Evolutionary conservation across 2,329 filamentous ascomycete species (phyloP).

Genomic region (Fusarium sublunatum): DNA sequence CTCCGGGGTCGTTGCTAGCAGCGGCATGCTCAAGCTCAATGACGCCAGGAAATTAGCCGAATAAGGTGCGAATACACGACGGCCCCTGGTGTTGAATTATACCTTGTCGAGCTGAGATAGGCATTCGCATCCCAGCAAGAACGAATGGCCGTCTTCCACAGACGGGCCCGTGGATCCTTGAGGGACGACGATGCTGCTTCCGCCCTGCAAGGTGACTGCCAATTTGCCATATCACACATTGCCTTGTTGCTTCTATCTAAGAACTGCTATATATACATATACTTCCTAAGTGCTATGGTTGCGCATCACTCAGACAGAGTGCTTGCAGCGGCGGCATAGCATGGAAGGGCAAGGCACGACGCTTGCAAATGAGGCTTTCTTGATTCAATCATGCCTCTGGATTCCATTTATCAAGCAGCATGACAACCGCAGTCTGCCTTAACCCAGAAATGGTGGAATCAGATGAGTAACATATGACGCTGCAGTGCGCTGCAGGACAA

Average conservation of each 20-base stretch:
- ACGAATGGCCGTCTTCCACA: neutral
- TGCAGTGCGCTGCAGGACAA: slow-evolving; percentile 13
- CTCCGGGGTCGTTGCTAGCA: slow-evolving; percentile 11
- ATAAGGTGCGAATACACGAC: neutral
- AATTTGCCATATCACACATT: neutral
- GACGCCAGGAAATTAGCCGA: slow-evolving; percentile 1
- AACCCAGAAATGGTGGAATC: slow-evolving; percentile 10
- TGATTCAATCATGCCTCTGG: neutral
- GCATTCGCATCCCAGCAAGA: neutral
- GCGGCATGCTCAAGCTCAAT: slow-evolving; percentile 16
- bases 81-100: neutral
- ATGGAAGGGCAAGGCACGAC: neutral
- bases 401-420: slow-evolving; percentile 11
- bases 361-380: slow-evolving; percentile 4
- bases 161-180: neutral
- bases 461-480: slow-evolving; percentile 24
- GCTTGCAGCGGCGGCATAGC: neutral
- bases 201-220: slow-evolving; percentile 15
- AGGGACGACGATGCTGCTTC: slow-evolving; percentile 4
- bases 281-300: neutral
- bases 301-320: slow-evolving; percentile 3
- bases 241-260: slow-evolving; percentile 11
- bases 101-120: neutral
- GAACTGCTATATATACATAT: slow-evolving; percentile 1
- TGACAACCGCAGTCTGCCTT: slow-evolving; percentile 2